Percentiles rank a stretch among this genome's conserved stretches.
phyloP scores from a whole-genome alignment of 768 basidiomycete genomes.

The Amanita rubescens region DNA sequence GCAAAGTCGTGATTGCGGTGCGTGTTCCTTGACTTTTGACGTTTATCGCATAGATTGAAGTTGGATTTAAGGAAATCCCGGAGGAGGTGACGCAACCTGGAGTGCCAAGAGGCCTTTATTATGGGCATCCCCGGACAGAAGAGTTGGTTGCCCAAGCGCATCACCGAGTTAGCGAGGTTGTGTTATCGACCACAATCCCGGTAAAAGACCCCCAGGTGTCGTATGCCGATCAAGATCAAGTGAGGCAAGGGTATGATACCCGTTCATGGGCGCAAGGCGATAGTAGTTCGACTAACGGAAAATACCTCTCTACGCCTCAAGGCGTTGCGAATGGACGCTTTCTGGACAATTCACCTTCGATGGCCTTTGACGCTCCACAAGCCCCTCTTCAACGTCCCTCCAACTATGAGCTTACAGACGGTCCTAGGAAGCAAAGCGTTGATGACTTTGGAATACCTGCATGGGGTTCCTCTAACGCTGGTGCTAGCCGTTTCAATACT shows the following conservation, averaged over 20 bases:
- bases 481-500: slow-evolving; percentile 56
- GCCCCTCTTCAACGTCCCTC: slow-evolving; percentile 12
- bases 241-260: neutral
- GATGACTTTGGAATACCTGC: slow-evolving; percentile 38
- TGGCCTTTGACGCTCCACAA: slow-evolving; percentile 8
- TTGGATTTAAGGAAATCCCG: slow-evolving; percentile 58
- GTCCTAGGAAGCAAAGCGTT: slow-evolving; percentile 12
- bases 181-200: slow-evolving; percentile 32
- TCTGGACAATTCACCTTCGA: slow-evolving; percentile 14
- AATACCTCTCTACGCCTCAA: slow-evolving; percentile 25
- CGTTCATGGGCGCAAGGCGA: neutral
- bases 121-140: slow-evolving; percentile 56
- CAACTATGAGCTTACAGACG: slow-evolving; percentile 7
- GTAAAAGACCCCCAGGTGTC: slow-evolving; percentile 13
- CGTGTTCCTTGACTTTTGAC: slow-evolving; percentile 9
- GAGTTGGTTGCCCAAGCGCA: slow-evolving; percentile 57
- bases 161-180: slow-evolving; percentile 45
- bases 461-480: slow-evolving; percentile 15
- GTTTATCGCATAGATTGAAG: neutral
- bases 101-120: slow-evolving; percentile 64
- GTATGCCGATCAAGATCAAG: neutral
- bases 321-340: slow-evolving; percentile 19
- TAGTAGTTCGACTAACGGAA: neutral
- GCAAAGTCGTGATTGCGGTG: slow-evolving; percentile 43
- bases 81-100: slow-evolving; percentile 79